A percentile compares a stretch with the other conserved stretches of the same genome.
Evolutionary conservation across 148 eudicot genomes (phyloP).

Genomic region (Simmondsia chinensis): DNA sequence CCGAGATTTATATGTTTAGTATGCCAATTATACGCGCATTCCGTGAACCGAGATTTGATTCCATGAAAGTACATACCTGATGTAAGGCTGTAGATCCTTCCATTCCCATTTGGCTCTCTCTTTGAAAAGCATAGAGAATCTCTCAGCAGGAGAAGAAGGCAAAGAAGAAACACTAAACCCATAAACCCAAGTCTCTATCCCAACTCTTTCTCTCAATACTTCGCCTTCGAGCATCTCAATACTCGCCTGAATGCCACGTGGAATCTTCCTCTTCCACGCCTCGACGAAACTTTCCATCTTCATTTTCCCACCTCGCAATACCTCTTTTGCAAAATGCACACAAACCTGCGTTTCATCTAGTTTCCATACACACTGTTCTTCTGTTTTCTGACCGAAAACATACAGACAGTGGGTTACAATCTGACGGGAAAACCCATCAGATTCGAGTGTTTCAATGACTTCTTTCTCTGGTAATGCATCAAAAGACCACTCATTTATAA

Average conservation of each 20-base stretch:
- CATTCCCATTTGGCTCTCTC: slow-evolving; percentile 88
- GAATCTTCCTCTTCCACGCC: slow-evolving; percentile 57
- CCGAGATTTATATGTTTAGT: no score
- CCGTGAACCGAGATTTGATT: not conserved
- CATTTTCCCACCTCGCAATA: slow-evolving; percentile 53
- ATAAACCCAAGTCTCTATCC: slow-evolving; percentile 64
- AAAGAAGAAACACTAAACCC: slow-evolving; percentile 69
- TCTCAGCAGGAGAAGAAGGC: slow-evolving; percentile 73
- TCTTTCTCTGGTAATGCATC: slow-evolving; percentile 50
- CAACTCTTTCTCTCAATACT: slow-evolving; percentile 68
- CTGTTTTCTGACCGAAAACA: slow-evolving; percentile 36
- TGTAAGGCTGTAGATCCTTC: slow-evolving; percentile 89
- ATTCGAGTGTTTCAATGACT: slow-evolving; percentile 37
- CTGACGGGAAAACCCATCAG: slow-evolving; percentile 58
- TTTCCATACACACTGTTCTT: slow-evolving; percentile 31
- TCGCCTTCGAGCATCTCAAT: slow-evolving; percentile 85
- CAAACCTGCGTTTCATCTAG: slow-evolving; percentile 69
- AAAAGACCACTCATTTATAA: slow-evolving; percentile 70
- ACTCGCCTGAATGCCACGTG: slow-evolving; percentile 50
- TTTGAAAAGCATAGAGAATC: slow-evolving; percentile 62
- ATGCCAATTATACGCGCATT: no score
- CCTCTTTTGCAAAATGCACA: slow-evolving; percentile 65
- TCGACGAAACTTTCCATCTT: slow-evolving; percentile 61
- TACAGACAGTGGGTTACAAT: slow-evolving; percentile 63
- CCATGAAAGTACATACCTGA: slow-evolving; percentile 38